Base-by-base conservation (phyloP, 2,329 filamentous ascomycete genomes). In the Mycosphaerelloides madeirae region DNA sequence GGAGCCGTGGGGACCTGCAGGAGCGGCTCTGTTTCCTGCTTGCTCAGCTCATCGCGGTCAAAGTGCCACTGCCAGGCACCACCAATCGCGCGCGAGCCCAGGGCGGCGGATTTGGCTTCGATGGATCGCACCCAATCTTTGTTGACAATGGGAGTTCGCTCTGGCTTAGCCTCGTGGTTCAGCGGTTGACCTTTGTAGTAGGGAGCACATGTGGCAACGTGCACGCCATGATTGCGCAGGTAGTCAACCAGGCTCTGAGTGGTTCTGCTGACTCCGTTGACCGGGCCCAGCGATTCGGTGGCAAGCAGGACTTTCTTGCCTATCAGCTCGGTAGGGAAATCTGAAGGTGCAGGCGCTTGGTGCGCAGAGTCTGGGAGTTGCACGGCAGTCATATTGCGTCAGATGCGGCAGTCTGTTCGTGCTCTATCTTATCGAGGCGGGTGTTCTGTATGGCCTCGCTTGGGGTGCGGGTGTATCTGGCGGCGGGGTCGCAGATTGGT, bases 201-300 rank as follows among this genome's bases (percentile, higher is more conserved):
- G 13, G 83, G 83, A 31, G 83, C 81, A 28, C 85, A 81, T 5
- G 85, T 79, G 7, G 80, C 79, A 38, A 86, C 77, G 14, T 80
- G 72, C 9, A 76, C 81, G 15, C 80, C 82, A 53, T 85, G 69
- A n/a, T 68, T 68, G 44, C 80, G 76, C 15, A 86, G 69, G 53
- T 85, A 83, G 59, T 80, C 78, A 42, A 86, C 79, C 40, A 86
- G 73, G 70, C 81, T 84, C 54, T 81, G 69, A 0, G 83, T 86
- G 3, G 83, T 86, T 49, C 81, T 74, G 56, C 79, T 84, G 35
- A 86, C 83, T n/a, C 83, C 83, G 58, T 86, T 86, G 60, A 86
- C 80, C 0, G 83, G 83, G 3, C 82, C 83, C 46, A 85, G 82
- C 1, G 81, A 85, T 60, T 86, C 83, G 12, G 82, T 85, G 49